Percentiles rank a stretch among this genome's conserved stretches.
Conservation (phyloP, 495 filamentous ascomycete genomes). For the Penicillium canariense region DNA sequence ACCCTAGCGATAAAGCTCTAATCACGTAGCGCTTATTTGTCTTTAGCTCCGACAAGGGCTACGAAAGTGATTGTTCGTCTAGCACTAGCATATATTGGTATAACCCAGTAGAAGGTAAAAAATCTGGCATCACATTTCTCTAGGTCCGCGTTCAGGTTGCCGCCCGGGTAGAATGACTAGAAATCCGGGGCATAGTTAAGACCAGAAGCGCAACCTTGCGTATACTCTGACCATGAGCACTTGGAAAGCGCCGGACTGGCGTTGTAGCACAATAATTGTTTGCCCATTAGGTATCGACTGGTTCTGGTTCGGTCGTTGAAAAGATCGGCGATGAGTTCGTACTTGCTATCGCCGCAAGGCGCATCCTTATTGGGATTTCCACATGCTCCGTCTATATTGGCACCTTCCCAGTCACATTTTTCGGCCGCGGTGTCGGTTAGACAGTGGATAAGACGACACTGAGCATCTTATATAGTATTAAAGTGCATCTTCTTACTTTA, state of each 20-base stretch:
- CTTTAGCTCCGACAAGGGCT: no score
- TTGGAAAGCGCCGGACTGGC: neutral
- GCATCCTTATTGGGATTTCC: neutral
- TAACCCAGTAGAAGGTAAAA: no score
- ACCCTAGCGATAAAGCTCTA: no score
- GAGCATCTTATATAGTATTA: no score
- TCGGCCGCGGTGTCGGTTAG: conserved; percentile 1
- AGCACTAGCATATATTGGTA: no score
- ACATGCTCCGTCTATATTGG: neutral
- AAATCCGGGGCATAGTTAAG: no score
- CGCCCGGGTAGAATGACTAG: no score
- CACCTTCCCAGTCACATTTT: neutral
- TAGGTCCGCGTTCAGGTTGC: no score
- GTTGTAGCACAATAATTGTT: neutral
- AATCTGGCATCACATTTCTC: no score
- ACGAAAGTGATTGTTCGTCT: no score
- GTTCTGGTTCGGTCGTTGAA: neutral
- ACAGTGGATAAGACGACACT: conserved; percentile 4
- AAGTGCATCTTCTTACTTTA: no score
- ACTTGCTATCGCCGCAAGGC: conserved; percentile 3
- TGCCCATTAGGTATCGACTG: neutral
- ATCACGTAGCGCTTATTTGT: no score
- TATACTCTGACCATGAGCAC: neutral
- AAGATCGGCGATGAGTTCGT: neutral
- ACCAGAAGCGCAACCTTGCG: neutral